These are phyloP conservation scores for Colletotrichum limetticola DNA, from an alignment of 2,329 filamentous ascomycete genomes.

Conservation along the genomic window DNA sequence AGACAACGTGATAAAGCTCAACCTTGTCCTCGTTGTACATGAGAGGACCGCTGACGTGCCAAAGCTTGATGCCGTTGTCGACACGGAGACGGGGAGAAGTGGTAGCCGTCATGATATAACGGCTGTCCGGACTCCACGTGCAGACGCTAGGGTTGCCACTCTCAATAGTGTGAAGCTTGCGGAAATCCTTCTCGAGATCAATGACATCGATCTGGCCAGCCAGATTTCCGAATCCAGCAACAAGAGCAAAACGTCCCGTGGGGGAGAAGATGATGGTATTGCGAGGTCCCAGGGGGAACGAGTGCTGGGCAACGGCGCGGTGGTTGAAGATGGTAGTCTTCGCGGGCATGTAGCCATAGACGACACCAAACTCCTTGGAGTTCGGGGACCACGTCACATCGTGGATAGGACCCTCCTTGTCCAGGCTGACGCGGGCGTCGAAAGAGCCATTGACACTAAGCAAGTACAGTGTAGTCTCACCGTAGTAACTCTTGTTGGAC, in stretches of 20 bases:
- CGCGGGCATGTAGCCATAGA: slow-evolving; percentile 99
- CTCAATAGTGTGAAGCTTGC: slow-evolving; percentile 93
- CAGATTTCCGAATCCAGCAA: slow-evolving; percentile 97
- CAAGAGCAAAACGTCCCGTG: slow-evolving; percentile 89
- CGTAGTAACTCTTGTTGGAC: slow-evolving; percentile 99
- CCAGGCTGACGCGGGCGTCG: slow-evolving; percentile 89
- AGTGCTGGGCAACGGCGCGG: slow-evolving; percentile 83
- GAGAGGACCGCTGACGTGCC: slow-evolving; percentile 87
- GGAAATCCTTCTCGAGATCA: slow-evolving; percentile 92
- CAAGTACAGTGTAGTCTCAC: slow-evolving; percentile 96
- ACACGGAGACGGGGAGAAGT: slow-evolving; percentile 95
- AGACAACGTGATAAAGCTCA: slow-evolving; percentile 90
- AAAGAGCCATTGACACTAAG: slow-evolving; percentile 91
- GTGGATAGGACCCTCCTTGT: slow-evolving; percentile 98
- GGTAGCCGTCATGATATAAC: slow-evolving; percentile 96
- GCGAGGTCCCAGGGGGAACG: slow-evolving; percentile 86
- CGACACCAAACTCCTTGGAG: slow-evolving; percentile 96
- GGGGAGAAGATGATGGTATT: slow-evolving; percentile 98
- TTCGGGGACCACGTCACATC: slow-evolving; percentile 99
- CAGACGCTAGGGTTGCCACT: slow-evolving; percentile 96
- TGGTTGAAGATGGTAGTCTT: slow-evolving; percentile 99
- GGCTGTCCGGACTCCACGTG: slow-evolving; percentile 96
- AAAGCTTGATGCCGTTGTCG: slow-evolving; percentile 95
- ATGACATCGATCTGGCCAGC: slow-evolving; percentile 98
- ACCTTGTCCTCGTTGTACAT: slow-evolving; percentile 97